Evolutionary conservation across 2,329 filamentous ascomycete genomes (phyloP).

Genomic region (Chaetomiaceae sp.): DNA sequence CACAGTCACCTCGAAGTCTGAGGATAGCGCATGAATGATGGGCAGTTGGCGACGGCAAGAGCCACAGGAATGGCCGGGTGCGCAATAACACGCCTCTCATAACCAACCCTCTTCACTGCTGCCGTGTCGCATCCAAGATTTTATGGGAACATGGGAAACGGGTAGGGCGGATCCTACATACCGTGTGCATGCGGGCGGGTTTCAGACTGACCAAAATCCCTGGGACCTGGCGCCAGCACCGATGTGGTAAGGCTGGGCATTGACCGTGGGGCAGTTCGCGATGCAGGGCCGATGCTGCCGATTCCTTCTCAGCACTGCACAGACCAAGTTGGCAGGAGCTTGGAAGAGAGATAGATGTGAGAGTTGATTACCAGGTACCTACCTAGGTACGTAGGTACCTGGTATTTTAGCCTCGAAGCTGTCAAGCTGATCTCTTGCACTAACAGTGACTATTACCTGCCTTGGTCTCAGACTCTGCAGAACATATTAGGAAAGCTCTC

Average conservation of each 20-base stretch:
- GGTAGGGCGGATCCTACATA: conserved; percentile 9
- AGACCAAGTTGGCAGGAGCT: not conserved
- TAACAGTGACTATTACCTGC: too few relatives aligned
- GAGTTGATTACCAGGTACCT: too few relatives aligned
- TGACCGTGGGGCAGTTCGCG: conserved; percentile 4
- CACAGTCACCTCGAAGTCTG: not conserved
- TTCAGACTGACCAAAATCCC: conserved; percentile 17
- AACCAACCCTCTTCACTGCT: not conserved
- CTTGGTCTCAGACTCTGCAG: too few relatives aligned
- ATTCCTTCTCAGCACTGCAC: not conserved
- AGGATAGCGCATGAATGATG: conserved; percentile 10
- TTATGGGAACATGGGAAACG: conserved; percentile 16
- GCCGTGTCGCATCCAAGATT: not conserved
- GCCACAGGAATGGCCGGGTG: not conserved
- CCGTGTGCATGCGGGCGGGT: conserved; percentile 14
- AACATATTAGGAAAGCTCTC: too few relatives aligned
- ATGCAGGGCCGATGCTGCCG: conserved; percentile 17
- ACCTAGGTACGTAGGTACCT: too few relatives aligned
- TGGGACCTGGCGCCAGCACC: conserved; percentile 6
- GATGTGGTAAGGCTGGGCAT: conserved; percentile 5
- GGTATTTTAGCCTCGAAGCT: too few relatives aligned
- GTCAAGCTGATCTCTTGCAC: too few relatives aligned
- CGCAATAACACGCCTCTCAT: not conserved
- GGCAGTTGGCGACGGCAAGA: not conserved
- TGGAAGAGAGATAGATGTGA: too few relatives aligned